phyloP scores from a whole-genome alignment of 345 rosid species.

The Litchi chinensis region DNA sequence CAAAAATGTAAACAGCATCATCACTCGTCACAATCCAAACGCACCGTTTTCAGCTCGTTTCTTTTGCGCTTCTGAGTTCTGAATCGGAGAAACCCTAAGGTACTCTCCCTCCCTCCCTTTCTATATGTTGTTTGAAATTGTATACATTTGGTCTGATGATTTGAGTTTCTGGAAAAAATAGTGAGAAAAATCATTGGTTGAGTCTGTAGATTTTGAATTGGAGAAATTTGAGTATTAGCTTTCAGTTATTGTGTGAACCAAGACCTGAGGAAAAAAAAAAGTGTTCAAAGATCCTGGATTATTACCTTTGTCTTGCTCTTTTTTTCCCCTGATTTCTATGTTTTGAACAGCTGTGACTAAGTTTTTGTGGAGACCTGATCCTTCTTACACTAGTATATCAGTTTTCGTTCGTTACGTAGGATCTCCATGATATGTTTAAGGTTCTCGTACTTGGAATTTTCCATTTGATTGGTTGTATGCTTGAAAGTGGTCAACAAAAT shows the following conservation, averaged over 20 bases:
- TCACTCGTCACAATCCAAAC: background rate
- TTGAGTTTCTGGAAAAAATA: too few relatives aligned
- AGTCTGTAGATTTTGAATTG: too few relatives aligned
- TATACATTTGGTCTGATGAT: too few relatives aligned
- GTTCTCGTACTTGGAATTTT: background rate
- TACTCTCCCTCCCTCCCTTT: background rate
- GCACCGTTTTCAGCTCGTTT: background rate
- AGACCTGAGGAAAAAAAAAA: background rate
- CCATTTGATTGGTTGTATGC: background rate
- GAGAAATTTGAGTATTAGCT: too few relatives aligned
- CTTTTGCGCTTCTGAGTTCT: background rate
- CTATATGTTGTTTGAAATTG: too few relatives aligned
- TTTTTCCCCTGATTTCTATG: background rate
- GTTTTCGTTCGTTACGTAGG: background rate
- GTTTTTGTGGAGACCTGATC: too few relatives aligned
- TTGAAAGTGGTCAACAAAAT: background rate
- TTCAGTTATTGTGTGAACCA: too few relatives aligned
- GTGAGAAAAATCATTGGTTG: too few relatives aligned
- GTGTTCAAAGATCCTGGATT: background rate
- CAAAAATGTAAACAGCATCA: background rate
- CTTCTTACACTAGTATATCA: too few relatives aligned
- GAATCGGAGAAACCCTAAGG: conserved; percentile 9
- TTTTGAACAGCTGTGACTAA: background rate
- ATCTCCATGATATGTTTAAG: background rate
- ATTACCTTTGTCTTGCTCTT: background rate